Conservation (phyloP, 2,329 filamentous ascomycete species). For the Aspergillus novofumigatus region DNA sequence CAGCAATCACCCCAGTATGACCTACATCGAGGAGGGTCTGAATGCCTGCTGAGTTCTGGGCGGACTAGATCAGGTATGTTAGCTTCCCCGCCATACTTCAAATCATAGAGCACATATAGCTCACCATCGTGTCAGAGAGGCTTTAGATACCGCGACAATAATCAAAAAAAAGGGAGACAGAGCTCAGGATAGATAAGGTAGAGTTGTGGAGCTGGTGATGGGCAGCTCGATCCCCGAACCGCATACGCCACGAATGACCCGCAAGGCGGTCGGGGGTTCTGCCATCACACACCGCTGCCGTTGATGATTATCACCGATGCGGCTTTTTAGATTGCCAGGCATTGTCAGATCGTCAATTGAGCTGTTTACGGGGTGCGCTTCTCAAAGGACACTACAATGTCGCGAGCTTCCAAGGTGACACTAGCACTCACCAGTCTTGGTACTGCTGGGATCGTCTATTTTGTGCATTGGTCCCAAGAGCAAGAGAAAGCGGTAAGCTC, state of each 20-base stretch:
- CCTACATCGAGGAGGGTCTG: slow-evolving; percentile 97
- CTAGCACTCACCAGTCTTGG: slow-evolving; percentile 72
- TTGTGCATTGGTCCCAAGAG: slow-evolving; percentile 87
- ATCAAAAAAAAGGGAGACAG: slow-evolving; percentile 6
- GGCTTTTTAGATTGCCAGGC: slow-evolving; percentile 1
- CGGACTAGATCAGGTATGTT: slow-evolving; percentile 60
- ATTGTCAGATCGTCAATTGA: not conserved
- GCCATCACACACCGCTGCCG: slow-evolving; percentile 28
- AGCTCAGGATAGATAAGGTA: slow-evolving; percentile 15
- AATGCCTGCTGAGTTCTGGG: slow-evolving; percentile 97
- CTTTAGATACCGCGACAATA: not conserved
- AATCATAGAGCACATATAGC: not conserved
- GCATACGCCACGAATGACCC: slow-evolving; percentile 27
- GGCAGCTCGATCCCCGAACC: slow-evolving; percentile 18
- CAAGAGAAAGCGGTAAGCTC: slow-evolving; percentile 71
- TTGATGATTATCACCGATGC: slow-evolving; percentile 24
- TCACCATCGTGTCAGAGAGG: slow-evolving; percentile 20
- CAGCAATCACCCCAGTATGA: slow-evolving; percentile 10
- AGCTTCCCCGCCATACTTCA: slow-evolving; percentile 13
- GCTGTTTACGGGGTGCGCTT: not conserved
- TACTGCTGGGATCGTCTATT: slow-evolving; percentile 69
- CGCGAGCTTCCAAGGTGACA: slow-evolving; percentile 81
- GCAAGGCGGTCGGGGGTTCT: slow-evolving; percentile 33
- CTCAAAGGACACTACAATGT: slow-evolving; percentile 58
- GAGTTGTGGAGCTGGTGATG: slow-evolving; percentile 26